Percentiles rank a stretch among this genome's conserved stretches.
These are phyloP conservation scores for Fonsecaea pedrosoi DNA, from an alignment of 2,329 filamentous ascomycete genomes.

Conservation along the genomic window DNA sequence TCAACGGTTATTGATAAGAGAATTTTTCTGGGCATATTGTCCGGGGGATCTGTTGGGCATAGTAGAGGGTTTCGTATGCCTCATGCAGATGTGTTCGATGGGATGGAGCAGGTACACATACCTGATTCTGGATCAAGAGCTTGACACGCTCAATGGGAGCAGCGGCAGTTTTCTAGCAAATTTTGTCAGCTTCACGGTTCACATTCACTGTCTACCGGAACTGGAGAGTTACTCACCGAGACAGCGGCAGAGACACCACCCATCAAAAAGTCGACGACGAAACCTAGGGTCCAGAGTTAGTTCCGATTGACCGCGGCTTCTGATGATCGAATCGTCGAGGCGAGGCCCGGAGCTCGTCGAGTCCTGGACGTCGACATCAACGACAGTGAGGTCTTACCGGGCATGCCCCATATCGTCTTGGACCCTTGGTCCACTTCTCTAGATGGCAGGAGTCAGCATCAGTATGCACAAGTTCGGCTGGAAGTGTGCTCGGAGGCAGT, in stretches of 20 bases:
- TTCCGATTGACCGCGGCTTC: conserved; percentile 17
- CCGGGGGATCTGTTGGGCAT: conserved; percentile 14
- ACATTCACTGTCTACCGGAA: not conserved
- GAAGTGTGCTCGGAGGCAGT: not conserved
- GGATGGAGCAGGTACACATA: conserved; percentile 59
- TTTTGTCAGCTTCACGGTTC: conserved; percentile 27
- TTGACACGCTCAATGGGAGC: conserved; percentile 99
- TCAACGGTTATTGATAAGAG: conserved; percentile 21
- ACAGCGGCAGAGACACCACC: conserved; percentile 99
- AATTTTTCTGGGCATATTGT: conserved; percentile 2
- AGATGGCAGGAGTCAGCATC: conserved; percentile 2
- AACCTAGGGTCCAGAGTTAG: conserved; percentile 59
- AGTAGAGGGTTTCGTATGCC: not conserved
- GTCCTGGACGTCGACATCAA: conserved; percentile 9
- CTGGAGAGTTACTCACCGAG: conserved; percentile 61
- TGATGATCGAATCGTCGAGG: conserved; percentile 7
- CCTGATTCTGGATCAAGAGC: conserved; percentile 99
- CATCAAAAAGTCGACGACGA: conserved; percentile 99
- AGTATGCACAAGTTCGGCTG: not conserved
- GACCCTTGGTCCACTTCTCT: conserved; percentile 57
- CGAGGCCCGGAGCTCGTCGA: conserved; percentile 6
- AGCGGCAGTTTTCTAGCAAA: conserved; percentile 81
- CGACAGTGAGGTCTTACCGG: conserved; percentile 12
- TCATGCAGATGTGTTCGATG: not conserved
- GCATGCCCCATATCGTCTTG: conserved; percentile 59